Conservation (phyloP, 2,329 filamentous ascomycete genomes). For the Ascosphaera aggregata region DNA sequence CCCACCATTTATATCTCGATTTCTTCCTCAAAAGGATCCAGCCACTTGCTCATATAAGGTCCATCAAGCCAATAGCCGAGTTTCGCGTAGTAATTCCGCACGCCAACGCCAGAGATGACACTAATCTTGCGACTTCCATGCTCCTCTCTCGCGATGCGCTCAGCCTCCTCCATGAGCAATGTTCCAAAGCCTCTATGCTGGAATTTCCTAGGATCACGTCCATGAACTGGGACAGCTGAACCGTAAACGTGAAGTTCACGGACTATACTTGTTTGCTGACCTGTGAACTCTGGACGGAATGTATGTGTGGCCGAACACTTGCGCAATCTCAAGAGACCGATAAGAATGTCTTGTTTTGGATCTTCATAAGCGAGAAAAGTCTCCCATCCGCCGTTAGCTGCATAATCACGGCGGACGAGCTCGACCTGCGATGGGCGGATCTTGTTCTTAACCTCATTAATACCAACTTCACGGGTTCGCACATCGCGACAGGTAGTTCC, state of each 20-base stretch:
- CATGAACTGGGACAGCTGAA: constrained; percentile 90
- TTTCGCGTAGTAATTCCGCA: constrained; percentile 82
- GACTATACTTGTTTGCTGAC: constrained; percentile 76
- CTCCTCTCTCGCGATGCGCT: constrained; percentile 82
- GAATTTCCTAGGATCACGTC: constrained; percentile 84
- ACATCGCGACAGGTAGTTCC: constrained; percentile 94
- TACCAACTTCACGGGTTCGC: constrained; percentile 83
- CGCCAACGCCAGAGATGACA: constrained; percentile 94
- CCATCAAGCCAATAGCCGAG: constrained; percentile 88
- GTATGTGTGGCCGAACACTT: constrained; percentile 87
- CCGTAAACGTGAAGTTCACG: constrained; percentile 93
- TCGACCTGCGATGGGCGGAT: constrained; percentile 92
- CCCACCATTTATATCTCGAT: constrained; percentile 9
- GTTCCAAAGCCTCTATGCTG: constrained; percentile 97
- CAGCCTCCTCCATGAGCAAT: constrained; percentile 90
- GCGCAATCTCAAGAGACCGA: constrained; percentile 66
- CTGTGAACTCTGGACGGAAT: constrained; percentile 64
- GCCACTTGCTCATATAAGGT: constrained; percentile 43
- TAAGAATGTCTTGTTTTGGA: constrained; percentile 92
- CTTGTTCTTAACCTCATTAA: constrained; percentile 99
- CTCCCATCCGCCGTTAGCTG: constrained; percentile 92
- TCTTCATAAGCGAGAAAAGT: constrained; percentile 97
- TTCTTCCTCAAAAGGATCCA: constrained; percentile 19
- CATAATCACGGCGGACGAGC: constrained; percentile 79
- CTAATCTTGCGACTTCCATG: constrained; percentile 87